These are phyloP conservation scores for Mycocentrospora acerina DNA, from an alignment of 2,329 filamentous ascomycete genomes.

Conservation along the genomic window DNA sequence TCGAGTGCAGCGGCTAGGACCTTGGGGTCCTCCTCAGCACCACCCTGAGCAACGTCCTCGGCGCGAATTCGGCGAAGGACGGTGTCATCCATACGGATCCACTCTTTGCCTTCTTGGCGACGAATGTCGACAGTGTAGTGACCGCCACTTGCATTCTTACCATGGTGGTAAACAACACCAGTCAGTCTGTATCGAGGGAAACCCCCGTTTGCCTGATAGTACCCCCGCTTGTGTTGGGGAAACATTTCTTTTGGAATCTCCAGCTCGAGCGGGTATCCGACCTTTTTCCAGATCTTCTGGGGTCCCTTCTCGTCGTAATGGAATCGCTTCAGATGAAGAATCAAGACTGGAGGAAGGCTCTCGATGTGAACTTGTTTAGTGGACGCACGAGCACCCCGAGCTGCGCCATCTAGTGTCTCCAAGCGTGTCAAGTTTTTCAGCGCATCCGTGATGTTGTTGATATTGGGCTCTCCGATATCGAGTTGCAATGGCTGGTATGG, in stretches of 20 bases:
- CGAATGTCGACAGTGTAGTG: slow-evolving; percentile 98
- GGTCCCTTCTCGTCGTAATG: slow-evolving; percentile 90
- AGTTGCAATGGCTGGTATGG: slow-evolving; percentile 93
- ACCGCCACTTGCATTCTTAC: slow-evolving; percentile 91
- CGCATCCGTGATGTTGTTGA: slow-evolving; percentile 90
- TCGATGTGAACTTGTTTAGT: slow-evolving; percentile 97
- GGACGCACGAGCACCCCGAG: slow-evolving; percentile 73
- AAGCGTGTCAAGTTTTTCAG: slow-evolving; percentile 80
- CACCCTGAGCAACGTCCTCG: slow-evolving; percentile 86
- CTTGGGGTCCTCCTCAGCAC: slow-evolving; percentile 76
- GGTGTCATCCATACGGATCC: slow-evolving; percentile 95
- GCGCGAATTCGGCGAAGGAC: slow-evolving; percentile 79
- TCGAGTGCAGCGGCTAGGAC: slow-evolving; percentile 66
- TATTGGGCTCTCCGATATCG: slow-evolving; percentile 83
- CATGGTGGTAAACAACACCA: slow-evolving; percentile 94
- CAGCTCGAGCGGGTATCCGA: slow-evolving; percentile 91
- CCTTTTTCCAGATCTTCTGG: slow-evolving; percentile 97
- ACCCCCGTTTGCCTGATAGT: slow-evolving; percentile 64
- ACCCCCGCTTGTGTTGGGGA: slow-evolving; percentile 70
- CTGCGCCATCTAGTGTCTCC: slow-evolving; percentile 79
- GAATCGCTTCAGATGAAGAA: slow-evolving; percentile 95
- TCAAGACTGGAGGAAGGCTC: slow-evolving; percentile 83
- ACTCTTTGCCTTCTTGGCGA: slow-evolving; percentile 90
- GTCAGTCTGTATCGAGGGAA: slow-evolving; percentile 83
- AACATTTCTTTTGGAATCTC: slow-evolving; percentile 92